A percentile compares a stretch with the other conserved stretches of the same genome.
These are phyloP conservation scores for Aspergillus panamensis DNA, from an alignment of 495 filamentous ascomycete species.

Conservation along the genomic window DNA sequence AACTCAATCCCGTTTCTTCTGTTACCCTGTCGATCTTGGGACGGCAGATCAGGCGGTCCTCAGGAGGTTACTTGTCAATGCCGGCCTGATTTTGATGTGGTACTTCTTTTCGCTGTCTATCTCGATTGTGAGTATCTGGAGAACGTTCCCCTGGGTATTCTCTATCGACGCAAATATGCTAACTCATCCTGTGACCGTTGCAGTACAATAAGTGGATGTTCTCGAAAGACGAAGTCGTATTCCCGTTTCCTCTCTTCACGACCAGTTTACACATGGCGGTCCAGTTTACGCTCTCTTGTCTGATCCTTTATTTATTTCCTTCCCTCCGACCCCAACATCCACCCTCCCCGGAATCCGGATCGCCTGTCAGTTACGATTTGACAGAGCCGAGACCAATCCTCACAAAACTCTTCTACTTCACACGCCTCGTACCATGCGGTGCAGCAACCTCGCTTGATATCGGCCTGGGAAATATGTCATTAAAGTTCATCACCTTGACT, in stretches of 20 bases:
- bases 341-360: conserved; percentile 45
- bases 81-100: conserved; percentile 77
- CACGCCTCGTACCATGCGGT: conserved; percentile 89
- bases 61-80: conserved; percentile 66
- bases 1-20: conserved; percentile 35
- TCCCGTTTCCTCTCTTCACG: conserved; percentile 93
- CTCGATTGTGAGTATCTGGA: conserved; percentile 68
- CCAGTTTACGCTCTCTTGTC: conserved; percentile 78
- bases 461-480: conserved; percentile 89
- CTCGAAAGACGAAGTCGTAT: conserved; percentile 74
- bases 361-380: conserved; percentile 38
- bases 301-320: conserved; percentile 80
- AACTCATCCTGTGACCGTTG: background rate
- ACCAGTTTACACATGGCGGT: conserved; percentile 95
- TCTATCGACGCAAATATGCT: background rate
- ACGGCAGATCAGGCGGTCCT: conserved; percentile 64
- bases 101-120: conserved; percentile 93
- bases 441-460: conserved; percentile 93
- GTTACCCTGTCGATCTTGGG: conserved; percentile 17
- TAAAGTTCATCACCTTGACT: conserved; percentile 93
- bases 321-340: conserved; percentile 68
- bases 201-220: conserved; percentile 99
- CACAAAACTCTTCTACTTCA: conserved; percentile 87
- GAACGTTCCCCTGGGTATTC: background rate
- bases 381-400: conserved; percentile 65